Evolutionary conservation across 2,329 filamentous ascomycete species (phyloP).

Genomic region (Phyllosticta ampelicida): DNA sequence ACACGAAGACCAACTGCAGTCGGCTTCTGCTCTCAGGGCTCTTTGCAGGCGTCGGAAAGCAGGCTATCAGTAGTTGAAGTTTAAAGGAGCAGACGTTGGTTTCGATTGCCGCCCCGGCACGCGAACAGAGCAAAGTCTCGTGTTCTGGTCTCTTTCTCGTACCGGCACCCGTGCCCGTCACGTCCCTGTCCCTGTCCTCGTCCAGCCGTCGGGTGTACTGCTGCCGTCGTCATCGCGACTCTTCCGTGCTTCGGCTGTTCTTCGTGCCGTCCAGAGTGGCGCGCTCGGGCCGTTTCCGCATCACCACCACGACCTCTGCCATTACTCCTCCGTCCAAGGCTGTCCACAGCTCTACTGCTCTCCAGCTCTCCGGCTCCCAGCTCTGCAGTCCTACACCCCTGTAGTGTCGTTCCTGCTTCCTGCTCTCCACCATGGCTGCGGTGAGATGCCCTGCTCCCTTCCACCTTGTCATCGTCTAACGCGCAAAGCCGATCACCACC

Average conservation of each 20-base stretch:
- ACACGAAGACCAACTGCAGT: no score
- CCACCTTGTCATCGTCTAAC: not conserved
- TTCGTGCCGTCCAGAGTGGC: not conserved
- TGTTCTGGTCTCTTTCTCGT: no score
- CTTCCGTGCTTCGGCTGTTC: not conserved
- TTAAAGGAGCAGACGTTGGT: no score
- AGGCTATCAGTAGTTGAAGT: no score
- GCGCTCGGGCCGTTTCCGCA: not conserved
- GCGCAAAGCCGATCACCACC: conserved; percentile 55
- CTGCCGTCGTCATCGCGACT: not conserved
- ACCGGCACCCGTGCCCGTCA: no score
- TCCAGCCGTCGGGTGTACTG: no score
- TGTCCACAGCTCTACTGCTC: not conserved
- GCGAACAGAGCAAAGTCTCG: no score
- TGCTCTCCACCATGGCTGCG: conserved; percentile 8
- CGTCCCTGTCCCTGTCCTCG: no score
- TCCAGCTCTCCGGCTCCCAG: not conserved
- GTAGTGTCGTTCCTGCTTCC: no score
- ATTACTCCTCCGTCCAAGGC: not conserved
- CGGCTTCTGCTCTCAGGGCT: no score
- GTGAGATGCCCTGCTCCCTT: not conserved
- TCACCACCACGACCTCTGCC: not conserved
- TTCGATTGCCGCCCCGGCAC: no score
- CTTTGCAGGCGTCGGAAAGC: no score
- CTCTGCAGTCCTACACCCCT: not conserved